phyloP scores from a whole-genome alignment of 1,284 basidiomycete species.

The Tetrapyrgos nigripes region DNA sequence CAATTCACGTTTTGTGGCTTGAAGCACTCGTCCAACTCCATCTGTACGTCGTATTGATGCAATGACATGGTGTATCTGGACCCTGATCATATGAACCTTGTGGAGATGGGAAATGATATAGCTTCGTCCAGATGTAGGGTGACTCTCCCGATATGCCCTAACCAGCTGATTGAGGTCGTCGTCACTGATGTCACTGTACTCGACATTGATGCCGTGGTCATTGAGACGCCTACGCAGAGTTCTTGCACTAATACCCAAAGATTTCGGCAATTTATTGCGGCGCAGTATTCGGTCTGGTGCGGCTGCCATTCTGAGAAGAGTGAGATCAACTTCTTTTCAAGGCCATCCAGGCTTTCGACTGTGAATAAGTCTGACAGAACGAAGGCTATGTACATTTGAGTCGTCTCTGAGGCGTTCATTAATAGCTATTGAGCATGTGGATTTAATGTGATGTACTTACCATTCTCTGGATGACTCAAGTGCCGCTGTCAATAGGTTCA shows the following conservation, averaged over 20 bases:
- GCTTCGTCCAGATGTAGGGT: not conserved
- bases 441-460: not conserved
- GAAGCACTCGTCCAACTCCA: too few relatives aligned
- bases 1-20: too few relatives aligned
- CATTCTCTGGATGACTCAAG: not conserved
- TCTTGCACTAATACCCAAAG: not conserved
- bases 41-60: constrained; percentile 3
- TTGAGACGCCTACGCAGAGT: not conserved
- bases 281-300: not conserved
- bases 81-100: not conserved
- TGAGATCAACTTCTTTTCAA: not conserved
- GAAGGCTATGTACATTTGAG: not conserved
- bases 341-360: not conserved
- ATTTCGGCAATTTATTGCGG: not conserved
- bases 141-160: not conserved
- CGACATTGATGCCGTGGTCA: not conserved
- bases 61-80: not conserved
- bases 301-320: not conserved
- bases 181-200: not conserved
- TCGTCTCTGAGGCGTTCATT: not conserved
- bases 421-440: not conserved
- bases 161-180: not conserved
- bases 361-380: not conserved
- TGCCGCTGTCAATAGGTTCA: not conserved
- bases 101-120: not conserved